Evolutionary conservation across 2,329 filamentous ascomycete species (phyloP).

Genomic region (Lasiodiplodia theobromae): DNA sequence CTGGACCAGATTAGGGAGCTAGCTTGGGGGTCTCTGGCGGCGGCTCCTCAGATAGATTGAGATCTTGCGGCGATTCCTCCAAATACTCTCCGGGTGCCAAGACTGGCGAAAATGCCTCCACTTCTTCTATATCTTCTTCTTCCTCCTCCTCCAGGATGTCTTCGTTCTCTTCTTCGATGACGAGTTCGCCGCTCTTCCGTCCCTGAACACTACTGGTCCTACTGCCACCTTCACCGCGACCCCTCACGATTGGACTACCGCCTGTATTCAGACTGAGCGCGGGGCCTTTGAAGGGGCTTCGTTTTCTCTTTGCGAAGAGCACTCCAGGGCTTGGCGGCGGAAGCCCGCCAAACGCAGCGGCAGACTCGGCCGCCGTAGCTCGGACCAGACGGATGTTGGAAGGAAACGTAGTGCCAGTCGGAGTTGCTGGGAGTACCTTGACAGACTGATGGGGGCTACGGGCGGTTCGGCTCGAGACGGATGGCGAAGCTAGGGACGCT

Average conservation of each 20-base stretch:
- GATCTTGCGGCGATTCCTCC: constrained; percentile 23
- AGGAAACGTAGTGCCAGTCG: constrained; percentile 75
- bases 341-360: constrained; percentile 57
- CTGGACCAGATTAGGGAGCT: constrained; percentile 1
- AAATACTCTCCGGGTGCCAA: constrained; percentile 39
- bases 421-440: constrained; percentile 93
- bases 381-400: constrained; percentile 85
- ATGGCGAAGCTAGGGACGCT: constrained; percentile 64
- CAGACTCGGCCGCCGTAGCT: constrained; percentile 55
- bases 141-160: constrained; percentile 39
- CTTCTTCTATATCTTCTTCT: constrained; percentile 29
- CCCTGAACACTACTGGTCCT: constrained; percentile 67
- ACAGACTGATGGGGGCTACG: constrained; percentile 84
- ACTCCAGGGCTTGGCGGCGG: constrained; percentile 69
- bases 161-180: constrained; percentile 60
- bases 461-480: constrained; percentile 61
- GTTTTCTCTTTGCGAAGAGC: constrained; percentile 81
- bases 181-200: constrained; percentile 75
- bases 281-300: constrained; percentile 82
- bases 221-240: constrained; percentile 34
- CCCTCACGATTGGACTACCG: constrained; percentile 42
- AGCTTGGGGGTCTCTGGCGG: constrained; percentile 17
- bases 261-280: constrained; percentile 56
- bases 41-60: constrained; percentile 24
- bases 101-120: constrained; percentile 29